phyloP scores from a whole-genome alignment of 305 asterid genomes.

The Nicotiana rustica region DNA sequence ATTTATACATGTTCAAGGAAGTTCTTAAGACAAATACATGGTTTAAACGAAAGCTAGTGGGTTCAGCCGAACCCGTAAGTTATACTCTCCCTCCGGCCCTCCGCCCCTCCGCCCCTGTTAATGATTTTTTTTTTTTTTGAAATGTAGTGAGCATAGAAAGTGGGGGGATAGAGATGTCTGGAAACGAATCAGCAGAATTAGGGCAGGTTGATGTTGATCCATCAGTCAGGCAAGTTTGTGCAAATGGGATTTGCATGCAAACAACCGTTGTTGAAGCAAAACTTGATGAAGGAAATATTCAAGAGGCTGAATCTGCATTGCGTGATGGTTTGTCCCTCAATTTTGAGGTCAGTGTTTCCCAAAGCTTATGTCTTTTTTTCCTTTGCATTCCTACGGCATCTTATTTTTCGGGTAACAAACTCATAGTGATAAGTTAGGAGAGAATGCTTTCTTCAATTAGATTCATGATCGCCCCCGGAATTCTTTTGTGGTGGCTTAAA shows the following conservation, averaged over 20 bases:
- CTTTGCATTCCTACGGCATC: constrained; percentile 9
- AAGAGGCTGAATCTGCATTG: constrained; percentile 94
- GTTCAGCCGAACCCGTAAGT: too few species aligned
- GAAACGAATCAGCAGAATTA: constrained; percentile 56
- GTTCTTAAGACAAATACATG: too few species aligned
- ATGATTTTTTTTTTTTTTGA: constrained; percentile 47
- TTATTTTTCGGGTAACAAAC: neutral
- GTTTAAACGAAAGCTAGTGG: too few species aligned
- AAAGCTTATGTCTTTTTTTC: neutral
- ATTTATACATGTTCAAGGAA: too few species aligned
- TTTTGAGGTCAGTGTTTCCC: constrained; percentile 70
- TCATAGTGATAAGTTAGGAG: constrained; percentile 12
- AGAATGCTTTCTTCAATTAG: neutral
- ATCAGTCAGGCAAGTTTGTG: constrained; percentile 68
- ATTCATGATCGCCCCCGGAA: neutral
- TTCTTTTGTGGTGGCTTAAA: neutral
- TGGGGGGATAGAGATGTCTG: constrained; percentile 65
- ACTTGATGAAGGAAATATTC: constrained; percentile 94
- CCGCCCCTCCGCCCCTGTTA: constrained; percentile 25
- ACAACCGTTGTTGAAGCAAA: constrained; percentile 79
- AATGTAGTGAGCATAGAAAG: constrained; percentile 41
- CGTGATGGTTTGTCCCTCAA: constrained; percentile 92
- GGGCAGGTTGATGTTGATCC: constrained; percentile 55
- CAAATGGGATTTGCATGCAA: constrained; percentile 80
- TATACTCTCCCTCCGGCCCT: too few species aligned